Percentiles rank a stretch among this genome's conserved stretches.
phyloP scores from a whole-genome alignment of 805 yeast genomes.

The Pichia eremophila region DNA sequence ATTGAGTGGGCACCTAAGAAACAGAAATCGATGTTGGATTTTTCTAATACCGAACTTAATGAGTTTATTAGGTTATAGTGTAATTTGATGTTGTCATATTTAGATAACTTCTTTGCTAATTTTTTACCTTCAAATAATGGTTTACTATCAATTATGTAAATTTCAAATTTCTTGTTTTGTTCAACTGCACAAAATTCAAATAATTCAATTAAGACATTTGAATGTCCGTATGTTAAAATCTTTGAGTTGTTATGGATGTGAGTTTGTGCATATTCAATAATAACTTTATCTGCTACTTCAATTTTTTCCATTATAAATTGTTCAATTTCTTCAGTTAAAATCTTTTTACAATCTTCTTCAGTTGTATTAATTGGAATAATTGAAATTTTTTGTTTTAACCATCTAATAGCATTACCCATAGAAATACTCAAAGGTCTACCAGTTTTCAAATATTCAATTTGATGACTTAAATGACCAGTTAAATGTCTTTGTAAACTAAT shows the following conservation, averaged over 20 bases:
- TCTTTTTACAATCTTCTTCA: conserved; percentile 58
- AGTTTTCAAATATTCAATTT: conserved; percentile 83
- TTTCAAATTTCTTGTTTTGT: conserved; percentile 58
- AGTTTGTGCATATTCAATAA: conserved; percentile 67
- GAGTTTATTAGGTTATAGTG: conserved; percentile 77
- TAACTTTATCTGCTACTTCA: conserved; percentile 72
- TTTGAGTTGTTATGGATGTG: conserved; percentile 73
- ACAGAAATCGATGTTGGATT: conserved; percentile 71
- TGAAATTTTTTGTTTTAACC: conserved; percentile 92
- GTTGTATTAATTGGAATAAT: conserved; percentile 63
- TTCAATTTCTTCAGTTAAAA: conserved; percentile 60
- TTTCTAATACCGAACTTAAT: conserved; percentile 64
- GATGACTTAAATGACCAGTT: conserved; percentile 80
- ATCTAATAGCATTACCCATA: conserved; percentile 96
- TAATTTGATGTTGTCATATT: conserved; percentile 50
- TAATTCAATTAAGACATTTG: conserved; percentile 70
- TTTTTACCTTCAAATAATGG: conserved; percentile 91
- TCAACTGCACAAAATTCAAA: conserved; percentile 58
- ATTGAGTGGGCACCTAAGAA: conserved; percentile 96
- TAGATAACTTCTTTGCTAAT: conserved; percentile 55
- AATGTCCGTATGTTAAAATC: conserved; percentile 80
- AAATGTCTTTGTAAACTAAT: conserved; percentile 81
- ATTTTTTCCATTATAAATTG: conserved; percentile 78
- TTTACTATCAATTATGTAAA: conserved; percentile 84
- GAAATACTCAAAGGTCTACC: conserved; percentile 87